phyloP scores from a whole-genome alignment of 129 eudicot genomes.

The Flaveria bidentis region DNA sequence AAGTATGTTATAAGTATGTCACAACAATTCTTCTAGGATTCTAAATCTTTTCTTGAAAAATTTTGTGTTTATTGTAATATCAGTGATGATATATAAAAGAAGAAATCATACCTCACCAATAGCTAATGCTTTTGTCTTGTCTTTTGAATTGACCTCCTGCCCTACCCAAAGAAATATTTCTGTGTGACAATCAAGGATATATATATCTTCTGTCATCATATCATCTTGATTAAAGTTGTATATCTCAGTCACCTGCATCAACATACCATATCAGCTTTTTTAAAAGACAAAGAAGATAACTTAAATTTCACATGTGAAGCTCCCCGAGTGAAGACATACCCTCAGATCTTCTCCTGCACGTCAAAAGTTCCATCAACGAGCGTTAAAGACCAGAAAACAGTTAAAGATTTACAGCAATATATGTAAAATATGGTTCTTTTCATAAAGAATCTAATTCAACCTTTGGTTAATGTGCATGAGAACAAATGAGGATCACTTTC shows the following conservation, averaged over 20 bases:
- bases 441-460: conserved; percentile 28
- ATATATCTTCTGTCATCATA: conserved; percentile 83
- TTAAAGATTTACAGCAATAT: conserved; percentile 10
- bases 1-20: not conserved
- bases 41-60: too few species aligned
- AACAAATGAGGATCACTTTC: conserved; percentile 93
- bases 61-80: too few species aligned
- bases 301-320: not conserved
- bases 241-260: conserved; percentile 70
- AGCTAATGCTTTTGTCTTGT: conserved; percentile 53
- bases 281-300: not conserved
- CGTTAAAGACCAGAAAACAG: conserved; percentile 16
- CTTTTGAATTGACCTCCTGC: conserved; percentile 53
- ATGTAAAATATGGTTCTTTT: not conserved
- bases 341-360: conserved; percentile 52
- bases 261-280: conserved; percentile 14
- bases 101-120: conserved; percentile 62
- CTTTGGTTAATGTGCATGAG: conserved; percentile 65
- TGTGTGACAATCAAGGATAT: conserved; percentile 68
- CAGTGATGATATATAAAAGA: not conserved
- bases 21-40: too few species aligned
- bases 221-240: conserved; percentile 83
- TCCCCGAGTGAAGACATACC: conserved; percentile 40
- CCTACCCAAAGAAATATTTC: conserved; percentile 84
- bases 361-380: conserved; percentile 31